Conservation (phyloP, 139 green algal genomes). For the Raphidocelis subcapitata region DNA sequence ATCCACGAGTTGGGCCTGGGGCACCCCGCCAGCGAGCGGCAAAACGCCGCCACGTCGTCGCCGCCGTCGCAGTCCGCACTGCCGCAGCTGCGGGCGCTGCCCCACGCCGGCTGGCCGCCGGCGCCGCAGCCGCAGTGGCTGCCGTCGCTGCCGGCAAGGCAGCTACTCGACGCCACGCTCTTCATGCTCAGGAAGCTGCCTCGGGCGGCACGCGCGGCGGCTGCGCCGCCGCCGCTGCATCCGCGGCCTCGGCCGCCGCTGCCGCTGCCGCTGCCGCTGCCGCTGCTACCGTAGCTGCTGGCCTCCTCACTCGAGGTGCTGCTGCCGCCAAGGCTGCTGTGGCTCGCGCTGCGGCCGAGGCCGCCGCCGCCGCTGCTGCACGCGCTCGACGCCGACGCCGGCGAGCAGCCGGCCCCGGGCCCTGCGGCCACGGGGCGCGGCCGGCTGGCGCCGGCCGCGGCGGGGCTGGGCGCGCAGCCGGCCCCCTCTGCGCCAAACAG, state of each 20-base stretch:
- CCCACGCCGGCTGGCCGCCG: neutral
- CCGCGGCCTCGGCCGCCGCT: slow-evolving; percentile 3
- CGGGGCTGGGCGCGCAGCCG: no score
- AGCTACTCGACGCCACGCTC: no score
- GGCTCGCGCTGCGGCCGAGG: neutral
- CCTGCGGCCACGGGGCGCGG: no score
- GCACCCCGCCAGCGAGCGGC: neutral
- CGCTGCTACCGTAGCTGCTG: slow-evolving; percentile 9
- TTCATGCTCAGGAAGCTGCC: neutral
- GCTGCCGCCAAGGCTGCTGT: neutral
- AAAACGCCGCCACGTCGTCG: neutral
- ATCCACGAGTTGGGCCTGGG: neutral
- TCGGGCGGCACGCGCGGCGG: neutral
- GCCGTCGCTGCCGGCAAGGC: no score
- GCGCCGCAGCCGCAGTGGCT: no score
- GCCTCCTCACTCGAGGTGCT: neutral
- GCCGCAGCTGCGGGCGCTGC: slow-evolving; percentile 12
- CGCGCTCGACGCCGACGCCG: no score
- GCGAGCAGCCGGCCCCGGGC: no score
- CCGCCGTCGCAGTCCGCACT: neutral
- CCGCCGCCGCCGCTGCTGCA: no score
- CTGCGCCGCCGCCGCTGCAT: neutral
- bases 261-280: slow-evolving; percentile 7
- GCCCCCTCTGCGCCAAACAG: no score
- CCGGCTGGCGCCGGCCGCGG: no score